Percentiles rank a stretch among this genome's conserved stretches.
Evolutionary conservation across 1,284 basidiomycete species (phyloP).

Genomic region (Cronartium quercuum): DNA sequence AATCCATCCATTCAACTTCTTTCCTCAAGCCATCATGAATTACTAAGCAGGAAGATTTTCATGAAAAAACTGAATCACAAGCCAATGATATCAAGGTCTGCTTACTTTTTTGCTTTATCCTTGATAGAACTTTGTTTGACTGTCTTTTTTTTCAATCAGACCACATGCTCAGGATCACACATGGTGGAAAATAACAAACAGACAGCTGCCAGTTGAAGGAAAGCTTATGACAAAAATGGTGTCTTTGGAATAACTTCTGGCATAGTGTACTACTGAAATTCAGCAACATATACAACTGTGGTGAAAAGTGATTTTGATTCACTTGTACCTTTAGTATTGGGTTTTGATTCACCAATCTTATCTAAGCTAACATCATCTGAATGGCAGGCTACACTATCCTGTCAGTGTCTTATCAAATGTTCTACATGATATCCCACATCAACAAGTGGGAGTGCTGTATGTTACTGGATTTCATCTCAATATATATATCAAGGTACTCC

Average conservation of each 20-base stretch:
- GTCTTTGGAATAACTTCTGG: background rate
- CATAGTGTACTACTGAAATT: background rate
- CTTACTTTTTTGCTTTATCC: background rate
- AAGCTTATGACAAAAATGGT: conserved; percentile 14
- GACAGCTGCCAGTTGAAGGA: background rate
- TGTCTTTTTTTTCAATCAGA: background rate
- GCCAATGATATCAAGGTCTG: background rate
- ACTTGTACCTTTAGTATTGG: too few relatives aligned
- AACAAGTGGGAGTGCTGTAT: background rate
- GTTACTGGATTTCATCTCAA: conserved; percentile 13
- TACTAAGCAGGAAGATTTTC: background rate
- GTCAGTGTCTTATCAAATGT: background rate
- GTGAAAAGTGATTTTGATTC: conserved; percentile 3
- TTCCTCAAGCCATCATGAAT: background rate
- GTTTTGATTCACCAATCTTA: background rate
- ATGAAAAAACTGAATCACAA: background rate
- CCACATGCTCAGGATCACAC: conserved; percentile 6
- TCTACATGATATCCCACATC: background rate
- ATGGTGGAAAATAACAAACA: background rate
- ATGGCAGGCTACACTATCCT: conserved; percentile 8
- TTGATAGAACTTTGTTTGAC: background rate
- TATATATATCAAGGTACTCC: conserved; percentile 1
- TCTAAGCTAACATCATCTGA: background rate
- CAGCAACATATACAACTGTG: background rate
- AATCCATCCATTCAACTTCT: background rate